phyloP scores from a whole-genome alignment of 176 grass and related monocot species.

The Cocos nucifera region DNA sequence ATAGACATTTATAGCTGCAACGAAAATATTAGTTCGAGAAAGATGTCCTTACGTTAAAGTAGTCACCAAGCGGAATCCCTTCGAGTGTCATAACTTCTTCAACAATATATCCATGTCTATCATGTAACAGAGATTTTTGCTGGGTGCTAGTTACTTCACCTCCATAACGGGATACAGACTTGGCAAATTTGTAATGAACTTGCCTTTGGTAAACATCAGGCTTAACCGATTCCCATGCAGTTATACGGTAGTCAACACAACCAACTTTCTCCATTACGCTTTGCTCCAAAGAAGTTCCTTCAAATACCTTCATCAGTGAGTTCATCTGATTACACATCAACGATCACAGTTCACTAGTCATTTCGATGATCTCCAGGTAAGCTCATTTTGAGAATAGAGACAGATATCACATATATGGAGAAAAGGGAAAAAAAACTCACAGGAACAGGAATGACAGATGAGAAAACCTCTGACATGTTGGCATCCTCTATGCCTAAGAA shows the following conservation, averaged over 20 bases:
- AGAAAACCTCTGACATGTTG: constrained; percentile 62
- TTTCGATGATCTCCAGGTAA: too few species aligned
- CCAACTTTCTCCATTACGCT: constrained; percentile 83
- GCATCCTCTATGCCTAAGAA: constrained; percentile 85
- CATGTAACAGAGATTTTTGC: constrained; percentile 55
- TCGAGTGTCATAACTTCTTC: constrained; percentile 81
- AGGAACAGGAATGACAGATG: constrained; percentile 50
- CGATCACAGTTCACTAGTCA: not conserved
- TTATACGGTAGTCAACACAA: constrained; percentile 63
- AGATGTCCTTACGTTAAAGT: constrained; percentile 47
- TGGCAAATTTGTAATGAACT: constrained; percentile 69
- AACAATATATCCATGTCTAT: constrained; percentile 74
- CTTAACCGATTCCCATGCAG: constrained; percentile 69
- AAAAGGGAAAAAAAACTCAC: constrained; percentile 41
- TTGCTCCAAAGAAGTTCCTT: constrained; percentile 58
- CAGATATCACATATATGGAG: too few species aligned
- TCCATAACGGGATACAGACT: constrained; percentile 32
- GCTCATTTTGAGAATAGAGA: too few species aligned
- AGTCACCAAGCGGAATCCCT: constrained; percentile 52
- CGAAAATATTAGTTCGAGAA: constrained; percentile 1
- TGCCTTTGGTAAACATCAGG: constrained; percentile 68
- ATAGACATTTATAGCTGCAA: not conserved
- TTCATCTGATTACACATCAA: constrained; percentile 41
- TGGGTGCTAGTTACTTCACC: constrained; percentile 77
- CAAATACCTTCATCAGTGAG: constrained; percentile 64